Evolutionary conservation across 2,329 filamentous ascomycete genomes (phyloP), one percentile per base, ranked within the genome.

Genomic region (Colletotrichum sojae): DNA sequence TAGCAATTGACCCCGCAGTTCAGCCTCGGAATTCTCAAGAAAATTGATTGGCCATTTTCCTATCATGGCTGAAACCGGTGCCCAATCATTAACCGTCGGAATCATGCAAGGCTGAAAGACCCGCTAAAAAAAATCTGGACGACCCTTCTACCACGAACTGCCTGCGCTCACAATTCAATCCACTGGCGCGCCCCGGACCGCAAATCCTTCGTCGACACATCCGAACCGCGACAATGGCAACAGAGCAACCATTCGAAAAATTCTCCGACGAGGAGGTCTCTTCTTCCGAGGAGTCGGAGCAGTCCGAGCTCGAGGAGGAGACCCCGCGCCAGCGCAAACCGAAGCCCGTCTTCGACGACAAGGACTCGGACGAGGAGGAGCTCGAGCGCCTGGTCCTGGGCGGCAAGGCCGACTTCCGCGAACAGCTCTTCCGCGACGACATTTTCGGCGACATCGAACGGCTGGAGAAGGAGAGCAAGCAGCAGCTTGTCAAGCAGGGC

Each of bases 311-410:
- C 31, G 75, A 76, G 56, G 73, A 75, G 20, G 72, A 73, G 51
- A 73, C 70, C 39, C 69, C 69, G 39, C 63, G 73, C 71, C 63
- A 71, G 73, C 63, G 74, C 66, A 66, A 69, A 46, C 66, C 67
- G 51, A 73, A 71, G 36, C 73, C 67, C 66, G 60, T 63, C 58
- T 73, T 81, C 61, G 79, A 78, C 63, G 91, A 92, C 58, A 96
- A 95, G 78, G 94, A 97, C 77, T 90, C 90, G 15, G 90, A 92
- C 60, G 95, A 98, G 79, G 90, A 92, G 76, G 94, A 95, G 78
- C 89, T 98, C 36, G 95, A 98, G 83, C 89, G 91, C 72, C 84
- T 98, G 71, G 92, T 99, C 4, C 93, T 99, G 71, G 96, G 96
- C 63, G 93, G 97, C 81, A 90, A 91, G 54, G 88, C 89, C n/a